Evolutionary conservation across 371 early-diverging fungal genomes (phyloP), one percentile per base, ranked within the genome.

Genomic region (Mycotypha africana): DNA sequence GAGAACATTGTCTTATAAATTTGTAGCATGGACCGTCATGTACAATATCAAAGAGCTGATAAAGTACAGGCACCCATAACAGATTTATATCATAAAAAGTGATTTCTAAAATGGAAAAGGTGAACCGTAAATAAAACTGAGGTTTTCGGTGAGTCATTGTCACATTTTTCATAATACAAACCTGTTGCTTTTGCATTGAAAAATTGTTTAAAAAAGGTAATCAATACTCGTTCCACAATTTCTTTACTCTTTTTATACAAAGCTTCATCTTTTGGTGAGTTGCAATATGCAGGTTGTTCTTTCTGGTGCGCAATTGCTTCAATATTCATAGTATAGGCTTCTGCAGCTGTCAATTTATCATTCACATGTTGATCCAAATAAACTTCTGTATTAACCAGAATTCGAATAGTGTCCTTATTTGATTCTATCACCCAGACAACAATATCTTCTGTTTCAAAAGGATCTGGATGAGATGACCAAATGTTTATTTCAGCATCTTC

Each of bases 401-500:
- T 12, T 12, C 53, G 41, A 19, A 34, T 12, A 28, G 28, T 38
- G 17, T 47, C 35, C 16, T 53, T 11, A 2, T 23, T 19, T 9
- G 23, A 41, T 11, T 46, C 42, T 22, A 53, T 21, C 28, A 53
- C 35, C 53, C 53, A 53, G 9, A 53, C 37, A 2, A 46, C 47
- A 36, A 36, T 26, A 9, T 46, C 47, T 3, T 28, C 15, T 0
- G 46, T 40, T 12, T 53, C 23, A 8, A 53, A 46, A 0, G 53
- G 53, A 17, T 53, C 32, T 1, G 23, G 2, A 36, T 53, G 42
- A n/a, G 37, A 30, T 14, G 42, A 25, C 42, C 42, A 53, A 25
- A 53, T 37, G 9, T 33, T n/a, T n/a, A n/a, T n/a, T n/a, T n/a
- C 15, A 17, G 26, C 28, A 21, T 40, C n/a, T 0, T 17, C 41